Evolutionary conservation across 495 filamentous ascomycete genomes (phyloP).

Genomic region (Neurospora sp.): DNA sequence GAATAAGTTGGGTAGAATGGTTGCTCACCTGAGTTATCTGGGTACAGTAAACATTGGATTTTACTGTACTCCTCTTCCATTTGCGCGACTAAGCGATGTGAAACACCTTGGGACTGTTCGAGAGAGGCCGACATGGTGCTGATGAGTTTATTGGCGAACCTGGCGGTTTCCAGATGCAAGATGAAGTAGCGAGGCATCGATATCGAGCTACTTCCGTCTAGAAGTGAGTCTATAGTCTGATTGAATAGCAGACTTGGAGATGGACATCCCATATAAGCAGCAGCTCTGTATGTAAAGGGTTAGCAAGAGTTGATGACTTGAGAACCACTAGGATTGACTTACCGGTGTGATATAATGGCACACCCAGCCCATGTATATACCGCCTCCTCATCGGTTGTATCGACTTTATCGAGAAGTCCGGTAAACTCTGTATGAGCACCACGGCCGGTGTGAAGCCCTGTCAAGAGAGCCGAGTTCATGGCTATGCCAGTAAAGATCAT

Average conservation of each 20-base stretch:
- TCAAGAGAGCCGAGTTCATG: slow-evolving; percentile 29
- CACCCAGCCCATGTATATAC: slow-evolving; percentile 35
- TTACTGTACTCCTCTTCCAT: slow-evolving; percentile 36
- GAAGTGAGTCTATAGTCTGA: slow-evolving; percentile 28
- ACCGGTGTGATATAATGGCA: slow-evolving; percentile 34
- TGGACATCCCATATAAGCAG: slow-evolving; percentile 29
- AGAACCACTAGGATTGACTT: neutral
- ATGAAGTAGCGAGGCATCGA: slow-evolving; percentile 29
- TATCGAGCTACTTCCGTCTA: slow-evolving; percentile 26
- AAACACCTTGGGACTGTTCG: slow-evolving; percentile 31
- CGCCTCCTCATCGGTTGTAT: slow-evolving; percentile 33
- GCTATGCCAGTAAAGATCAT: slow-evolving; percentile 29
- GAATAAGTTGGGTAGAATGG: neutral
- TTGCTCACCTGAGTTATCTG: slow-evolving; percentile 28
- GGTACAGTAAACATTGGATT: slow-evolving; percentile 28
- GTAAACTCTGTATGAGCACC: slow-evolving; percentile 33
- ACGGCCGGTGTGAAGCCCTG: slow-evolving; percentile 32
- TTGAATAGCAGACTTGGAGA: slow-evolving; percentile 31
- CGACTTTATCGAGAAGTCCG: slow-evolving; percentile 18
- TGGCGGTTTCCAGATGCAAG: slow-evolving; percentile 31
- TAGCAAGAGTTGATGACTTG: neutral
- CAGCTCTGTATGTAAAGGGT: slow-evolving; percentile 12
- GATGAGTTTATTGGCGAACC: slow-evolving; percentile 29
- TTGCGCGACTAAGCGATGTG: slow-evolving; percentile 27
- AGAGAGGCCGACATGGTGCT: slow-evolving; percentile 31